Percentiles rank a stretch among this genome's conserved stretches.
phyloP scores from a whole-genome alignment of 768 basidiomycete genomes.

The Phallus indusiatus region DNA sequence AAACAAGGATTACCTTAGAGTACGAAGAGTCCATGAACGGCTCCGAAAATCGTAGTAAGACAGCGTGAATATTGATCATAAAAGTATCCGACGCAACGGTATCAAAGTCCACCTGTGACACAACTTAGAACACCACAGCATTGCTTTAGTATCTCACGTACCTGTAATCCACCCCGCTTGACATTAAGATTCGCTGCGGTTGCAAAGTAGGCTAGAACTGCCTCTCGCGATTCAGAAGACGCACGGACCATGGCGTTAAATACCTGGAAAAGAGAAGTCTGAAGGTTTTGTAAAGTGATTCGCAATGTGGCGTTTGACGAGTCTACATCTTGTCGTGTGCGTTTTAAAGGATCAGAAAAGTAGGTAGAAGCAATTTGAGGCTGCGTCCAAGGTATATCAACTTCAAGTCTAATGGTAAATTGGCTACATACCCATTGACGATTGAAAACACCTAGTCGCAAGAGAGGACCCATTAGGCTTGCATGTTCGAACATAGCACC shows the following conservation, averaged over 20 bases:
- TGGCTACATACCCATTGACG: conserved; percentile 63
- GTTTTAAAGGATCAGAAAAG: conserved; percentile 78
- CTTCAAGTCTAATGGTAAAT: not conserved
- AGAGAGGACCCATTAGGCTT: conserved; percentile 77
- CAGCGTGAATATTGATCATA: conserved; percentile 81
- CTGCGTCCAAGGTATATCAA: conserved; percentile 31
- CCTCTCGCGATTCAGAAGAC: conserved; percentile 68
- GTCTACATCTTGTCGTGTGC: conserved; percentile 63
- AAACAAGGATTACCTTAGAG: conserved; percentile 51
- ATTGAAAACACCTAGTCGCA: conserved; percentile 78
- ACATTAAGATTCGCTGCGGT: conserved; percentile 64
- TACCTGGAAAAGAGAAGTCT: conserved; percentile 79
- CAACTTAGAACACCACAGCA: not conserved
- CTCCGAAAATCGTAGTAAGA: conserved; percentile 79
- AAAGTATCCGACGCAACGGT: conserved; percentile 89
- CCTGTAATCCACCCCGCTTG: conserved; percentile 88
- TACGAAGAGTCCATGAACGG: conserved; percentile 92
- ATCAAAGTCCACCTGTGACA: conserved; percentile 60
- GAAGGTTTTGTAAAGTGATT: conserved; percentile 76
- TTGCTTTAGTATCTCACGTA: conserved; percentile 19
- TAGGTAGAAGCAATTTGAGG: conserved; percentile 68
- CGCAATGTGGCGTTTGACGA: conserved; percentile 79
- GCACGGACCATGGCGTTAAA: conserved; percentile 85
- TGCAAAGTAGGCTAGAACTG: conserved; percentile 75
- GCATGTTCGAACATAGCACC: conserved; percentile 51